Conservation (phyloP, 768 basidiomycete genomes). For the Tephrocybe sp. region DNA sequence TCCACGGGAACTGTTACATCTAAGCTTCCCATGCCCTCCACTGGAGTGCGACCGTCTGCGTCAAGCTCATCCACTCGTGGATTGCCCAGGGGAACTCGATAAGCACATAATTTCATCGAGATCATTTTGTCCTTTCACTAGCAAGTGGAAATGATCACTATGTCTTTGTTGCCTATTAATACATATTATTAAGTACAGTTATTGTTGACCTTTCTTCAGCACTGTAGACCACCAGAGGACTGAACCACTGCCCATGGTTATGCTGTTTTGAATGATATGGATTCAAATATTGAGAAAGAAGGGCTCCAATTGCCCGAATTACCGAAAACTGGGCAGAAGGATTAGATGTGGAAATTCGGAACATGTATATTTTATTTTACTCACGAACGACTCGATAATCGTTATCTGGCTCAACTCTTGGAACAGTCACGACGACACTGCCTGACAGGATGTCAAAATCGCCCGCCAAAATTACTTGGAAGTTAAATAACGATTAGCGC, state of each 20-base stretch:
- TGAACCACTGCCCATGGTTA: too few species aligned
- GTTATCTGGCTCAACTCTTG: conserved; percentile 23
- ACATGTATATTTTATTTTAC: conserved; percentile 6
- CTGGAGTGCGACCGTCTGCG: conserved; percentile 8
- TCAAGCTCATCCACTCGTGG: conserved; percentile 9
- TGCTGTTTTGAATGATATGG: too few species aligned
- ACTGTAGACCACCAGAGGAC: too few species aligned
- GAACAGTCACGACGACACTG: conserved; percentile 22
- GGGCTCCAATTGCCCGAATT: conserved; percentile 36
- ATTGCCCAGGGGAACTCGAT: conserved; percentile 9
- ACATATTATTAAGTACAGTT: too few species aligned
- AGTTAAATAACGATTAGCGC: background rate
- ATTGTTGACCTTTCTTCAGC: too few species aligned
- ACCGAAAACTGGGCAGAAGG: conserved; percentile 29
- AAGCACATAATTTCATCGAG: too few species aligned
- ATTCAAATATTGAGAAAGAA: conserved; percentile 32
- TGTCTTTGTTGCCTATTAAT: too few species aligned
- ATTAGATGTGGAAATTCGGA: background rate
- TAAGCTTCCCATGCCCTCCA: conserved; percentile 16
- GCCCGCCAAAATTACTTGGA: conserved; percentile 22
- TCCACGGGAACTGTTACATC: conserved; percentile 2
- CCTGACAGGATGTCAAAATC: conserved; percentile 30
- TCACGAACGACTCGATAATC: conserved; percentile 31
- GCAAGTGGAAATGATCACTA: too few species aligned
- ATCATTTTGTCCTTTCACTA: too few species aligned